Base-by-base conservation (phyloP, 2,329 filamentous ascomycete genomes). In the Lecanicillium sp. region DNA sequence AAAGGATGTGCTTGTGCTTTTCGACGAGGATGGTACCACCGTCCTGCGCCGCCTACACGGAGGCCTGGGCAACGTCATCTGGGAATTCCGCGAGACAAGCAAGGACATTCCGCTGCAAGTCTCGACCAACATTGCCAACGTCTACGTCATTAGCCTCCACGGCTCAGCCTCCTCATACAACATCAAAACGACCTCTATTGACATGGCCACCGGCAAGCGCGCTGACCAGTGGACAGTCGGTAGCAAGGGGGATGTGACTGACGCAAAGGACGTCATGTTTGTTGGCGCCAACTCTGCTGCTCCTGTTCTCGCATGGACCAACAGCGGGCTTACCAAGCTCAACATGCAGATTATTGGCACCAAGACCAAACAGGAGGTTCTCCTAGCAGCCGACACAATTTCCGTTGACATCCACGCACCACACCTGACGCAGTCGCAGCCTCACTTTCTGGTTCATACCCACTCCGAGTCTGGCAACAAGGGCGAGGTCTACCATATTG, bases 371-470 rank as follows among this genome's bases (percentile, higher is more conserved):
- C 72, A 77, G 48, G 72, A 73, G 39, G 69, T 81, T 42, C 51
- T 67, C 14, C 60, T 80, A 18, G 57, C 66, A 15, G 52, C 63
- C 5, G 67, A 66, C 14, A 67, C 72, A 4, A 57, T 65, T 13
- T 58, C 61, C 4, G 68, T 85, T 37, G 69, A 79, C 40, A 68
- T 95, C 17, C 86, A 94, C 54, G 84, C 85, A 1, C 83, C 87
- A 13, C 79, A 80, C 47, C 70, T 82, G 40, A 64, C 78, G 20
- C 83, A 84, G 53, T 82, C 85, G 4, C 70, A 79, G 33, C 71
- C 87, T 28, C 87, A 94, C 64, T 94, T 96, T 64, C 66, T 96
- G 22, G 84, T 95, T 5, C 85, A 95, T 49, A 87, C 79, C 50
- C 72, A 81, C 50, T 86, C 86, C 1, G 69, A 69, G 27, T 67